Percentiles rank a stretch among this genome's conserved stretches.
Conservation (phyloP, 2,329 filamentous ascomycete species). For the Lasiodiplodia sp. region DNA sequence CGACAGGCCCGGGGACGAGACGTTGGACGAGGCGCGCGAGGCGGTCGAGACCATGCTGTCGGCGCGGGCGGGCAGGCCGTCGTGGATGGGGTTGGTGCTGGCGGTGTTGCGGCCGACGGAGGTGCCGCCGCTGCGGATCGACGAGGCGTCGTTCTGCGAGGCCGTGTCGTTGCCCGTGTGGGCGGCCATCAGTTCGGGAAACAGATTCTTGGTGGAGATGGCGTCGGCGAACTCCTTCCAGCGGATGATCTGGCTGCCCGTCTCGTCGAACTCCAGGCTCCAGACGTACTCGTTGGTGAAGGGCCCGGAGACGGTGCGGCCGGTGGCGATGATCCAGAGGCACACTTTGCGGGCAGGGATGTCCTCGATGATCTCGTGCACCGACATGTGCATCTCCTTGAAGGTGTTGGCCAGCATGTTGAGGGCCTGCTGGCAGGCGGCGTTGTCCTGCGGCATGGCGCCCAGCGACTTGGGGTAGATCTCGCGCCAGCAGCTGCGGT, state of each 20-base stretch:
- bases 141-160: background rate
- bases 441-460: slow-evolving; percentile 14
- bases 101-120: too few relatives aligned
- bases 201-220: slow-evolving; percentile 9
- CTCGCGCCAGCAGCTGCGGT: slow-evolving; percentile 22
- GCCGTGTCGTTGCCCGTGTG: background rate
- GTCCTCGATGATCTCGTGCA: slow-evolving; percentile 29
- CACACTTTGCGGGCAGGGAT: slow-evolving; percentile 19
- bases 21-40: background rate
- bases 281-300: slow-evolving; percentile 34
- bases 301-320: slow-evolving; percentile 32
- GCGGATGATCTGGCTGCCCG: slow-evolving; percentile 17
- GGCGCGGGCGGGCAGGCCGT: slow-evolving; percentile 20
- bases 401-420: slow-evolving; percentile 28
- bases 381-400: slow-evolving; percentile 14
- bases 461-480: slow-evolving; percentile 28
- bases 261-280: slow-evolving; percentile 28
- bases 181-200: slow-evolving; percentile 37
- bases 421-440: slow-evolving; percentile 3
- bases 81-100: background rate
- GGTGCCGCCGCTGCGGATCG: slow-evolving; percentile 9
- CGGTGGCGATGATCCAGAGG: slow-evolving; percentile 22
- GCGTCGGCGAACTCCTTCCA: slow-evolving; percentile 29
- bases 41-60: slow-evolving; percentile 28
- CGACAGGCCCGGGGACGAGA: slow-evolving; percentile 9